phyloP scores from a whole-genome alignment of 805 yeast species.

The Phaffomyces antillensis region DNA sequence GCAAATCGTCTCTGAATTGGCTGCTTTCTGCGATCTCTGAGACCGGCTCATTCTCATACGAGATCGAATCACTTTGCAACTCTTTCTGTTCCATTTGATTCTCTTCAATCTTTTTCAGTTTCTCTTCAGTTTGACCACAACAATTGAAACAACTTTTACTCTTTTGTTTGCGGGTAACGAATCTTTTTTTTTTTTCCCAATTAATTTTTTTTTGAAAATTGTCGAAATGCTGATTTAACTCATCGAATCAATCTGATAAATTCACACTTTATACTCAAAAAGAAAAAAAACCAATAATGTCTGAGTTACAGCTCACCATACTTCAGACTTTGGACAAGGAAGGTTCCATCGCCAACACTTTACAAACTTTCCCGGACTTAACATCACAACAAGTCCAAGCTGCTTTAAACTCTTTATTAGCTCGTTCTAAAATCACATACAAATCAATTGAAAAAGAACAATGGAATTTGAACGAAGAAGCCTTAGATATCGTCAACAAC shows the following conservation, averaged over 20 bases:
- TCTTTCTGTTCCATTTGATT: no score
- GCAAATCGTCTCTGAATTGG: neutral
- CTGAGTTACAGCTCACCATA: slow-evolving; percentile 57
- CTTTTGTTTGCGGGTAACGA: neutral
- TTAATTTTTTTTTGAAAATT: neutral
- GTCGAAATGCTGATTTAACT: neutral
- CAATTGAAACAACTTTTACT: no score
- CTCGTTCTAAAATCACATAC: slow-evolving; percentile 74
- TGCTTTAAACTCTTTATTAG: slow-evolving; percentile 80
- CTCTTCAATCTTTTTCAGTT: neutral
- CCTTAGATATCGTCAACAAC: slow-evolving; percentile 61
- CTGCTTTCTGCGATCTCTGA: neutral
- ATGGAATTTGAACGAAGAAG: slow-evolving; percentile 77
- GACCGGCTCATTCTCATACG: neutral
- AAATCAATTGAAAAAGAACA: slow-evolving; percentile 65
- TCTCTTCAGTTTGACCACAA: no score
- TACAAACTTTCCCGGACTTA: slow-evolving; percentile 55
- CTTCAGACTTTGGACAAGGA: slow-evolving; percentile 58
- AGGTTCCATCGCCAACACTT: slow-evolving; percentile 64
- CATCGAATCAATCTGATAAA: no score
- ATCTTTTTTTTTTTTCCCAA: neutral
- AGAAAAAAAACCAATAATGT: no score
- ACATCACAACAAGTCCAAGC: slow-evolving; percentile 65
- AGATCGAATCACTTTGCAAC: neutral
- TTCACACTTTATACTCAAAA: no score